Evolutionary conservation across 2,329 filamentous ascomycete genomes (phyloP).

Genomic region (Penicillium sp.): DNA sequence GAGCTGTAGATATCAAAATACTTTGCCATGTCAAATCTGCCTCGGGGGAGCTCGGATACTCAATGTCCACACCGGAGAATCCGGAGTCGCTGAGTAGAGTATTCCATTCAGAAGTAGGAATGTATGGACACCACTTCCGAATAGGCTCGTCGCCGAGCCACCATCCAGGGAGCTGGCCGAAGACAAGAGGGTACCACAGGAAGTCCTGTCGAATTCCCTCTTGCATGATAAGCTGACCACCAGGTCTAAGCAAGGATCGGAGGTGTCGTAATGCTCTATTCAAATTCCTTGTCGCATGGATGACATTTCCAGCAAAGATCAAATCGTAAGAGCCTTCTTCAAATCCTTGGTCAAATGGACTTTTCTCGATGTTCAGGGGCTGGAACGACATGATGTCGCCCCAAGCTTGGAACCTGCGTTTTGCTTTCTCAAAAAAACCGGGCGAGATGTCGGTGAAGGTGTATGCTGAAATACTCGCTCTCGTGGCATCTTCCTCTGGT

Average conservation of each 20-base stretch:
- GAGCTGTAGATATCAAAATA: slow-evolving; percentile 19
- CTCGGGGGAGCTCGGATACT: slow-evolving; percentile 17
- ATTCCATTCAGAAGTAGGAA: slow-evolving; percentile 18
- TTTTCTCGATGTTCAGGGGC: slow-evolving; percentile 29
- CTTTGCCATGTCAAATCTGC: slow-evolving; percentile 22
- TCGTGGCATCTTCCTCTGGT: slow-evolving; percentile 3
- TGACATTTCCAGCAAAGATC: slow-evolving; percentile 35
- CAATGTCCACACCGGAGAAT: slow-evolving; percentile 20
- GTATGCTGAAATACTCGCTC: slow-evolving; percentile 19
- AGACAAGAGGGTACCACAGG: slow-evolving; percentile 23
- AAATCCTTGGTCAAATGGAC: slow-evolving; percentile 31
- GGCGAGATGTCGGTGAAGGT: slow-evolving; percentile 35
- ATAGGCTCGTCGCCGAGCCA: slow-evolving; percentile 22
- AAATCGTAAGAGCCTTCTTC: slow-evolving; percentile 31
- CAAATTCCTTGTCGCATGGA: slow-evolving; percentile 32
- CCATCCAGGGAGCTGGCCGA: slow-evolving; percentile 22
- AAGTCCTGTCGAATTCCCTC: slow-evolving; percentile 24
- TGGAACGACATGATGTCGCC: slow-evolving; percentile 28
- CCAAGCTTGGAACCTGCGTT: slow-evolving; percentile 24
- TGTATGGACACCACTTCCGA: slow-evolving; percentile 22
- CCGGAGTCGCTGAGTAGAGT: slow-evolving; percentile 11
- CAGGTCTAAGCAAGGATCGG: slow-evolving; percentile 17
- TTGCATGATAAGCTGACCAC: slow-evolving; percentile 23
- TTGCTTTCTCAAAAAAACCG: slow-evolving; percentile 29
- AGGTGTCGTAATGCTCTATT: slow-evolving; percentile 11